phyloP scores from a whole-genome alignment of 129 eudicot species.

The Pittosporum tobira region DNA sequence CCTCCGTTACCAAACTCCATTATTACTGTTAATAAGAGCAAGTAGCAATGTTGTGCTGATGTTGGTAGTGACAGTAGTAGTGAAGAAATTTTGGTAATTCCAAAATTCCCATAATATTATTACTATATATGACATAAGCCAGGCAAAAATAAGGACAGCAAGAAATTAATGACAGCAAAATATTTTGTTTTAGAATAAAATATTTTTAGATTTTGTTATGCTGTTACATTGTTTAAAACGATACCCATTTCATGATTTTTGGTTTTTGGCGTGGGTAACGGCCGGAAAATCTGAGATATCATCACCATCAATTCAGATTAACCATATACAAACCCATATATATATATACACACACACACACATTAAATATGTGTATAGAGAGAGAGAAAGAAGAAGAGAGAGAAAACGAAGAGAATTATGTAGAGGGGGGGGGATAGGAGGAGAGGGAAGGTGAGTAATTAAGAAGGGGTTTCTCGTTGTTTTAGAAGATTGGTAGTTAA shows the following conservation, averaged over 20 bases:
- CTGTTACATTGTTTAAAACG: neutral
- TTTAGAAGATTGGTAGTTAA: neutral
- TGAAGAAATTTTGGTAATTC: neutral
- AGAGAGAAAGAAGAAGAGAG: neutral
- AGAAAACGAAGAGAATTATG: neutral
- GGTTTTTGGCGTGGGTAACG: neutral
- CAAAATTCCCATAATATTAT: neutral
- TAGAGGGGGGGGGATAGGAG: neutral
- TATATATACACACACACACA: neutral
- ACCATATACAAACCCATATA: neutral
- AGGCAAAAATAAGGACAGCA: too few species aligned
- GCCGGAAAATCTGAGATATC: neutral
- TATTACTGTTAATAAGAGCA: neutral
- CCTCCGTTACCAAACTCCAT: neutral
- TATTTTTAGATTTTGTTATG: neutral
- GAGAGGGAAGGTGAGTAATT: constrained; percentile 6
- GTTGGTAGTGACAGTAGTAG: neutral
- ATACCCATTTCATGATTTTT: neutral
- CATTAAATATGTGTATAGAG: neutral
- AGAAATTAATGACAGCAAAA: too few species aligned
- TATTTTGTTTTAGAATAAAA: too few species aligned
- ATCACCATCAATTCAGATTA: neutral
- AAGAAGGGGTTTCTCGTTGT: neutral
- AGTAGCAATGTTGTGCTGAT: neutral
- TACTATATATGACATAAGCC: too few species aligned